A percentile compares a stretch with the other conserved stretches of the same genome.
Evolutionary conservation across 1,139 yeast species (phyloP).

Genomic region (Zhuliangozyma parablackwelliae): DNA sequence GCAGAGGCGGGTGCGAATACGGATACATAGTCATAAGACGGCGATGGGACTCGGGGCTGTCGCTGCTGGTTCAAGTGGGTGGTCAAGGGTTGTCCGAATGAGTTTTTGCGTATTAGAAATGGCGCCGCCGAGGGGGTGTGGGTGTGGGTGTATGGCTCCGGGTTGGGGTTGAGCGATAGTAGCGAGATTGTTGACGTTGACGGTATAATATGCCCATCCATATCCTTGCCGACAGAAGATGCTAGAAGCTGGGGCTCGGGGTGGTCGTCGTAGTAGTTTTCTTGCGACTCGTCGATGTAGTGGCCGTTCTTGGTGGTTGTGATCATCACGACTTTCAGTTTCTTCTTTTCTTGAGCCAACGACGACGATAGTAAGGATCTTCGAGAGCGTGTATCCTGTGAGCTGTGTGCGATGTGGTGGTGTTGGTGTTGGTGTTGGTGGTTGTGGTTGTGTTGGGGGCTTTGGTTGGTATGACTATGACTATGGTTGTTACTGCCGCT

Average conservation of each 20-base stretch:
- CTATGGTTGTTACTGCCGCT: not conserved
- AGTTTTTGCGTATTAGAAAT: constrained; percentile 5
- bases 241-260: constrained; percentile 55
- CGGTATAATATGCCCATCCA: constrained; percentile 48
- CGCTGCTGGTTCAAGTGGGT: constrained; percentile 27
- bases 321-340: not conserved
- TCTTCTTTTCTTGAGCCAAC: constrained; percentile 18
- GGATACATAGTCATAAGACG: no score
- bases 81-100: constrained; percentile 19
- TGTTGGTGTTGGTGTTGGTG: constrained; percentile 1
- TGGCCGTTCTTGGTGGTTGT: constrained; percentile 2
- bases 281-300: constrained; percentile 1
- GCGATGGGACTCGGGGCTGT: constrained; percentile 16
- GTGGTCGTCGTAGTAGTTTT: constrained; percentile 23
- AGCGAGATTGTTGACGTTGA: constrained; percentile 53
- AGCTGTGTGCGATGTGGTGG: constrained; percentile 5
- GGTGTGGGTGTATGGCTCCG: constrained; percentile 4
- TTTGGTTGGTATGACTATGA: not conserved
- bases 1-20: not conserved
- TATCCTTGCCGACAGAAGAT: constrained; percentile 49
- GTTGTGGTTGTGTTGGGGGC: not conserved
- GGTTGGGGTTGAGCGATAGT: constrained; percentile 35
- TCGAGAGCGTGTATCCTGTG: constrained; percentile 5
- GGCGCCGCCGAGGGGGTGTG: constrained; percentile 4
- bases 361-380: constrained; percentile 25